These are phyloP conservation scores for Olyra latifolia DNA, from an alignment of 176 grass and related monocot species.

Conservation along the genomic window DNA sequence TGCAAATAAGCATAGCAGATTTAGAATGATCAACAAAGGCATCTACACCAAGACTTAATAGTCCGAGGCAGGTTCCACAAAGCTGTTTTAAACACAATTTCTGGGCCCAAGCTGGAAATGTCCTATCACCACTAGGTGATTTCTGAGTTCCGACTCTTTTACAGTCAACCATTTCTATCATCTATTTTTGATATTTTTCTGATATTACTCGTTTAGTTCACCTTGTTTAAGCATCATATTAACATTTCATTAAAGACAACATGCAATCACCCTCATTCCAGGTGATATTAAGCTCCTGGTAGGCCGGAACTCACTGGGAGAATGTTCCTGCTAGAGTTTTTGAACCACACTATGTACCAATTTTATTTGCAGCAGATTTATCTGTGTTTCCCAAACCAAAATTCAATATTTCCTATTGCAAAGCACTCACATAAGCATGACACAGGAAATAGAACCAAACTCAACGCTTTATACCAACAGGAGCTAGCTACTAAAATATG, in stretches of 20 bases:
- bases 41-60: not conserved
- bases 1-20: conserved; percentile 27
- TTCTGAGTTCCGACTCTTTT: not conserved
- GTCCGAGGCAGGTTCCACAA: not conserved
- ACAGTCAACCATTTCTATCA: not conserved
- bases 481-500: not conserved
- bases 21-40: not conserved
- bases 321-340: not conserved
- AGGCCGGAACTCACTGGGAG: not conserved
- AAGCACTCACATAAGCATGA: not conserved
- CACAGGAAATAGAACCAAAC: not conserved
- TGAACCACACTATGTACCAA: not conserved
- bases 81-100: not conserved
- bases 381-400: not conserved
- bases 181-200: not conserved
- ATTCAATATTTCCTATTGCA: not conserved
- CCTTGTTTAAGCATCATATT: not conserved
- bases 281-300: not conserved
- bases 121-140: not conserved
- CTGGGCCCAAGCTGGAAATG: not conserved
- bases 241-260: conserved; percentile 2
- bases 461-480: not conserved
- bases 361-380: not conserved
- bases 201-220: not conserved
- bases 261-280: not conserved